Conservation (phyloP, 176 grass and related monocot genomes). For the Aegilops sharonensis region DNA sequence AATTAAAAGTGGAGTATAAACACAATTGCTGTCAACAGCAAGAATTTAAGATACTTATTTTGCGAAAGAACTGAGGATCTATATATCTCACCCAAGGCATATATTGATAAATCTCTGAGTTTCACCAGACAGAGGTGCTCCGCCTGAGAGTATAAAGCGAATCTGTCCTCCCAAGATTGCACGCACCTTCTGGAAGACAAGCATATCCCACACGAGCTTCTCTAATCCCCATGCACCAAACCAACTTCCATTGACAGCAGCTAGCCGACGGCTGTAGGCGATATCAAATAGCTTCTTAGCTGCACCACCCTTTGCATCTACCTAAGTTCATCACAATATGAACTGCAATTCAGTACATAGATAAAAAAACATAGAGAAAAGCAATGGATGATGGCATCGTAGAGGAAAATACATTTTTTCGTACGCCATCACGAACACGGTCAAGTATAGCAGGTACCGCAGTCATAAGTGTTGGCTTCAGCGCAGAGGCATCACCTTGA, state of each 20-base stretch:
- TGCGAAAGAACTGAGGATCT: neutral
- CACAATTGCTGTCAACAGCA: neutral
- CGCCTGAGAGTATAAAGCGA: slow-evolving; percentile 86
- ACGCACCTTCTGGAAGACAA: slow-evolving; percentile 78
- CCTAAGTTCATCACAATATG: slow-evolving; percentile 40
- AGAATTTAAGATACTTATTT: neutral
- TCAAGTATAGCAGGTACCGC: slow-evolving; percentile 98
- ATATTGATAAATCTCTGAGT: slow-evolving; percentile 98
- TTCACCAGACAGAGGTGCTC: slow-evolving; percentile 79
- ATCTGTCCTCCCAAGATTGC: slow-evolving; percentile 77
- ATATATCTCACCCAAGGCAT: slow-evolving; percentile 87
- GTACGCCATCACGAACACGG: slow-evolving; percentile 78
- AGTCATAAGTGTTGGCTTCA: slow-evolving; percentile 87
- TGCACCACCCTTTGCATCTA: slow-evolving; percentile 79
- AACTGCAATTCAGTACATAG: neutral
- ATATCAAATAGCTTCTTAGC: slow-evolving; percentile 86
- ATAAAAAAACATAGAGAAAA: neutral
- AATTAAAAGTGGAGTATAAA: neutral
- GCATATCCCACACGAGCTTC: slow-evolving; percentile 81
- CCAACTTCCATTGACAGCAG: slow-evolving; percentile 95
- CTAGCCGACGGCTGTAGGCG: slow-evolving; percentile 73
- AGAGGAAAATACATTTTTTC: slow-evolving; percentile 75
- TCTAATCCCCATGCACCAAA: slow-evolving; percentile 92
- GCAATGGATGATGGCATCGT: neutral
- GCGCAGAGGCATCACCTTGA: slow-evolving; percentile 69